A percentile compares a stretch with the other conserved stretches of the same genome.
Evolutionary conservation across 345 rosid genomes (phyloP).

Genomic region (Citrus inodora): DNA sequence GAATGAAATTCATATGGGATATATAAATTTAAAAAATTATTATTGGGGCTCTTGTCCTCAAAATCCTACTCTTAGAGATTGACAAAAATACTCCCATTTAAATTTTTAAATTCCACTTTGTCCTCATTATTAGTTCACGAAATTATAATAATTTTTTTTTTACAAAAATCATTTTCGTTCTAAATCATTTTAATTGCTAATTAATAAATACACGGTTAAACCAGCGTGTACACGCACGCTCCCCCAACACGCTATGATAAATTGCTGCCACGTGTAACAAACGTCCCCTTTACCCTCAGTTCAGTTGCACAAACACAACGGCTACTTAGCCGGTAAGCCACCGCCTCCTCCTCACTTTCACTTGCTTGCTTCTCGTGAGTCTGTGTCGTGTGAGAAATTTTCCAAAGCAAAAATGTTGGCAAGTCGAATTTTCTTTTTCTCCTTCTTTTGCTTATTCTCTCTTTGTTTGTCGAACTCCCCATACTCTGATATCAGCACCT

Average conservation of each 20-base stretch:
- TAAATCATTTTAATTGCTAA: too few species aligned
- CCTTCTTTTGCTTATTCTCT: slow-evolving; percentile 4
- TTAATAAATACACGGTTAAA: background rate
- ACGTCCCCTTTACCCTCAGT: background rate
- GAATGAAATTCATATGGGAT: too few species aligned
- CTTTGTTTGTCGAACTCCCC: background rate
- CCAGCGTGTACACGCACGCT: background rate
- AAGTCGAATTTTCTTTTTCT: background rate
- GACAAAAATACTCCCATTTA: too few species aligned
- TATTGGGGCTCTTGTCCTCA: too few species aligned
- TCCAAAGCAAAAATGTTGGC: background rate
- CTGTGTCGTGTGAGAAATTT: background rate
- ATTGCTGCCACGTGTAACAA: background rate
- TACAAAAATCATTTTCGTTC: too few species aligned
- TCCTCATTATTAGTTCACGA: too few species aligned
- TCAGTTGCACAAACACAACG: background rate
- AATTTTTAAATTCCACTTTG: too few species aligned
- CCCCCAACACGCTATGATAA: background rate
- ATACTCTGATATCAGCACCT: slow-evolving; percentile 10
- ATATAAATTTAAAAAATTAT: too few species aligned
- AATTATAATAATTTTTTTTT: too few species aligned
- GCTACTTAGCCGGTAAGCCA: background rate
- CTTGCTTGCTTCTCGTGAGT: background rate
- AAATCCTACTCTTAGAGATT: too few species aligned
- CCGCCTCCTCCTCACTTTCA: background rate